Evolutionary conservation across 768 basidiomycete species (phyloP).

Genomic region (Chalciporus piperatus): DNA sequence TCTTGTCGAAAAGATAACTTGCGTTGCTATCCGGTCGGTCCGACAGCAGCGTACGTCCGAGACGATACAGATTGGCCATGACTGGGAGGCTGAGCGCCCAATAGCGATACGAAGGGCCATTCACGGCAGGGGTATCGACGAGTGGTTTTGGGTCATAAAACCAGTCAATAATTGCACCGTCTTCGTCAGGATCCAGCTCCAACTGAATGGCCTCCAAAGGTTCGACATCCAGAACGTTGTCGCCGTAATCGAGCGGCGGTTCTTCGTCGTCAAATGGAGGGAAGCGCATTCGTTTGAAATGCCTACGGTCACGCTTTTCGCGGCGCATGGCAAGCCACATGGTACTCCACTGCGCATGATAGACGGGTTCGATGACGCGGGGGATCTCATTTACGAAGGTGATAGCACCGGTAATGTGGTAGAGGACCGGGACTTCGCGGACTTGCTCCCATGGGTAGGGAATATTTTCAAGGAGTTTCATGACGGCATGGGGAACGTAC

Average conservation of each 20-base stretch:
- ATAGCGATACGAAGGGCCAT: constrained; percentile 89
- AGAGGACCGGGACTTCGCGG: constrained; percentile 95
- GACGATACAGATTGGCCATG: constrained; percentile 95
- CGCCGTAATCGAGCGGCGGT: constrained; percentile 97
- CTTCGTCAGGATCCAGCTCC: constrained; percentile 91
- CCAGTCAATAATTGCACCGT: constrained; percentile 91
- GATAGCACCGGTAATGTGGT: constrained; percentile 99
- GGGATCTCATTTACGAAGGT: constrained; percentile 99
- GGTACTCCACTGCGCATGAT: constrained; percentile 98
- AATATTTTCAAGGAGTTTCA: constrained; percentile 99
- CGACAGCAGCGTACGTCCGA: constrained; percentile 90
- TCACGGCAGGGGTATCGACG: constrained; percentile 84
- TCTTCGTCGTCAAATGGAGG: constrained; percentile 99
- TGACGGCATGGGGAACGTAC: constrained; percentile 98
- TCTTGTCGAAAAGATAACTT: constrained; percentile 95
- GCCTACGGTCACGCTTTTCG: constrained; percentile 96
- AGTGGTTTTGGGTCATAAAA: constrained; percentile 98
- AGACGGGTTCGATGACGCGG: constrained; percentile 93
- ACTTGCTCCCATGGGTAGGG: constrained; percentile 99
- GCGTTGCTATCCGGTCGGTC: constrained; percentile 91
- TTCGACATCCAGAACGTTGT: constrained; percentile 97
- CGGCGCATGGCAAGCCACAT: constrained; percentile 99
- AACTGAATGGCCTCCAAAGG: constrained; percentile 97
- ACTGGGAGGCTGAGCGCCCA: constrained; percentile 92
- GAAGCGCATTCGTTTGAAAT: constrained; percentile 99